phyloP scores from a whole-genome alignment of 2,329 filamentous ascomycete genomes.

The Ophiocordyceps unilateralis region DNA sequence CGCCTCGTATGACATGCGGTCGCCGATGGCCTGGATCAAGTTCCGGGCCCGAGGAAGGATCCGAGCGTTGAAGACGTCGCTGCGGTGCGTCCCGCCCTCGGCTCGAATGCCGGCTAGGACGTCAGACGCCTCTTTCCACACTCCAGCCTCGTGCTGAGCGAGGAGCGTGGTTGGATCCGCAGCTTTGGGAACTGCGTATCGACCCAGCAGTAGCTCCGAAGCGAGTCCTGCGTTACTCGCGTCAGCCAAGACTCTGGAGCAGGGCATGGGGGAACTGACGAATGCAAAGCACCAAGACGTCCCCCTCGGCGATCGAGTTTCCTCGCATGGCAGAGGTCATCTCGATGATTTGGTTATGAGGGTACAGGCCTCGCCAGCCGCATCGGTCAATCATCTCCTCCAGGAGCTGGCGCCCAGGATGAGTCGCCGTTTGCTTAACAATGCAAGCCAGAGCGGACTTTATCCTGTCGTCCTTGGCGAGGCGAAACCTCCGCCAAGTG shows the following conservation, averaged over 20 bases:
- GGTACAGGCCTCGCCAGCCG: slow-evolving; percentile 12
- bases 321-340: slow-evolving; percentile 5
- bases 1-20: slow-evolving; percentile 14
- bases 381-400: slow-evolving; percentile 10
- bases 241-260: slow-evolving; percentile 2
- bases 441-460: neutral
- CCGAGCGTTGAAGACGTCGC: slow-evolving; percentile 6
- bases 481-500: neutral
- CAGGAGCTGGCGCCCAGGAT: neutral
- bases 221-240: slow-evolving; percentile 1
- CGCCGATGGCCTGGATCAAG: slow-evolving; percentile 9
- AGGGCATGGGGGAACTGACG: slow-evolving; percentile 6
- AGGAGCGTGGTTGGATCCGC: slow-evolving; percentile 5
- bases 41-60: slow-evolving; percentile 10
- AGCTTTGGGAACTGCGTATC: slow-evolving; percentile 7
- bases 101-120: slow-evolving; percentile 2
- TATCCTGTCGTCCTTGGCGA: neutral
- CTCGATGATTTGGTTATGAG: slow-evolving; percentile 10
- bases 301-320: slow-evolving; percentile 8
- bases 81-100: slow-evolving; percentile 3
- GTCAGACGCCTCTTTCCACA: slow-evolving; percentile 8
- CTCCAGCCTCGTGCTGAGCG: slow-evolving; percentile 7
- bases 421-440: neutral
- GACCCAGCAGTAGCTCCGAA: slow-evolving; percentile 9
- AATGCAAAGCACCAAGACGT: slow-evolving; percentile 11